Conservation (phyloP, 495 filamentous ascomycete genomes). For the Friedmanniomyces simplex region DNA sequence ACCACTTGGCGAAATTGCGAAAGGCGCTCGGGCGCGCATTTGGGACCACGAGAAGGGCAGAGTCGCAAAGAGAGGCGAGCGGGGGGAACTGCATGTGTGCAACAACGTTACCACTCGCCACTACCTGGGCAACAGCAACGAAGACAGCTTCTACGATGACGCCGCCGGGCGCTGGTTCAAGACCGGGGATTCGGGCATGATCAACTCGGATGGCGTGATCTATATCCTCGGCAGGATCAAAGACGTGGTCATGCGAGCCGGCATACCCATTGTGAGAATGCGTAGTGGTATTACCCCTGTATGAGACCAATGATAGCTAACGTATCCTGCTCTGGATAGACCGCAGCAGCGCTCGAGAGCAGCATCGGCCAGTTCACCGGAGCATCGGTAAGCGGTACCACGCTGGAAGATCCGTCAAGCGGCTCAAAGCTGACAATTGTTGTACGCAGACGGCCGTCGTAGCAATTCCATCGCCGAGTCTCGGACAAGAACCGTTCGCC, state of each 20-base stretch:
- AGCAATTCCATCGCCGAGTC: neutral
- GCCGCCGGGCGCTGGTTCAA: neutral
- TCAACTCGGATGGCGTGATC: neutral
- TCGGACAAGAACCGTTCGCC: conserved; percentile 6
- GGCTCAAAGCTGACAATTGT: neutral
- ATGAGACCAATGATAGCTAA: no score
- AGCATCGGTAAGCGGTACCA: neutral
- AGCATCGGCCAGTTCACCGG: neutral
- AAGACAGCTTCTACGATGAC: neutral
- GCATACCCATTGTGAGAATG: neutral
- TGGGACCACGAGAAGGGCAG: neutral
- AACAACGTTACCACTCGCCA: neutral
- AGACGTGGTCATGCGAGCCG: neutral
- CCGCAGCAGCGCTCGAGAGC: conserved; percentile 5
- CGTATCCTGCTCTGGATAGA: no score
- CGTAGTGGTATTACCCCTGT: no score
- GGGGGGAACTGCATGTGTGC: conserved; percentile 2
- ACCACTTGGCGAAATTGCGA: neutral
- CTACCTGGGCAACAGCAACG: neutral
- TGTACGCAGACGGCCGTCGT: conserved; percentile 1
- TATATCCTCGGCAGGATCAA: conserved; percentile 5
- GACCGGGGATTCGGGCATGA: conserved; percentile 4
- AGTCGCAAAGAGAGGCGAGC: neutral
- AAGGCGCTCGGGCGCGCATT: neutral
- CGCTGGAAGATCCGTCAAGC: no score